phyloP scores from a whole-genome alignment of 1,284 basidiomycete genomes.

The Leccinum fuscescens region DNA sequence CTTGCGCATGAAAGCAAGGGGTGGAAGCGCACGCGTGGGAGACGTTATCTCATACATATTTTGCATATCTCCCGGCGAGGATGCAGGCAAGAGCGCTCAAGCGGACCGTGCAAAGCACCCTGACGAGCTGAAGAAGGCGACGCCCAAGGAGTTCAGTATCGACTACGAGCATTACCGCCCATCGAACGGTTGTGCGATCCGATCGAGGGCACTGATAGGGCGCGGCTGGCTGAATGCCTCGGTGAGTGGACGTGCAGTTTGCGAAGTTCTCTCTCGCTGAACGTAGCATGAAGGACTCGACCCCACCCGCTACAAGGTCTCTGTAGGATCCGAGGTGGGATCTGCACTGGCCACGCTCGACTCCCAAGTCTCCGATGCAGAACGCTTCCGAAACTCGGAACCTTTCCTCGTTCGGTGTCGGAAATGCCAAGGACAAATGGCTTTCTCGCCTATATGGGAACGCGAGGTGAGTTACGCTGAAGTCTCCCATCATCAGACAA shows the following conservation, averaged over 20 bases:
- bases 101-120: slow-evolving; percentile 93
- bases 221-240: slow-evolving; percentile 91
- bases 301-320: slow-evolving; percentile 69
- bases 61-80: slow-evolving; percentile 77
- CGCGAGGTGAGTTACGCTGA: slow-evolving; percentile 50
- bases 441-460: slow-evolving; percentile 68
- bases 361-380: slow-evolving; percentile 85
- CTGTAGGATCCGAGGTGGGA: slow-evolving; percentile 57
- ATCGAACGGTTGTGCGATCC: slow-evolving; percentile 94
- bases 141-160: slow-evolving; percentile 60
- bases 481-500: background rate
- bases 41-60: slow-evolving; percentile 98
- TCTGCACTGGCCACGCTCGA: slow-evolving; percentile 77
- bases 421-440: slow-evolving; percentile 60
- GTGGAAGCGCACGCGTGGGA: slow-evolving; percentile 77
- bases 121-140: slow-evolving; percentile 82
- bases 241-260: slow-evolving; percentile 47
- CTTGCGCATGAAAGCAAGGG: slow-evolving; percentile 84
- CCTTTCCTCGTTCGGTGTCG: slow-evolving; percentile 76
- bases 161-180: slow-evolving; percentile 92
- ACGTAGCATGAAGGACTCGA: slow-evolving; percentile 67
- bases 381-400: slow-evolving; percentile 78
- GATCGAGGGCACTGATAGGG: slow-evolving; percentile 93
- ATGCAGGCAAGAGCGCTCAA: slow-evolving; percentile 73
- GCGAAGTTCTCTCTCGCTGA: slow-evolving; percentile 4